These are phyloP conservation scores for Porphyra umbilicalis DNA, from an alignment of 31 red algal genomes.

Conservation along the genomic window DNA sequence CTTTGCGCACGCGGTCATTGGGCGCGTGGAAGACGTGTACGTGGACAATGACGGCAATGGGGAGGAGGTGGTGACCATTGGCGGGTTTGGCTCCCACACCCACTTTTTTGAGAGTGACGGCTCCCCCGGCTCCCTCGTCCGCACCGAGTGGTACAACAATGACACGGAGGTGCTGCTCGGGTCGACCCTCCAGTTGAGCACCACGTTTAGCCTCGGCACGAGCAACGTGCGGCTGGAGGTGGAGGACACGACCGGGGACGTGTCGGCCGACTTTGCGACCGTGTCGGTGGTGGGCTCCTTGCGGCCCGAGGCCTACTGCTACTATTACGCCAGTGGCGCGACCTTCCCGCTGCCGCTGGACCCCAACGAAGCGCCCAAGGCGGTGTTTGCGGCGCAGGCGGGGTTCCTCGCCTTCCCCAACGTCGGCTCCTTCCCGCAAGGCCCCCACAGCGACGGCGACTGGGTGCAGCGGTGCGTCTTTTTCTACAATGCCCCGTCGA, in stretches of 20 bases:
- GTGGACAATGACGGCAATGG: constrained; percentile 45
- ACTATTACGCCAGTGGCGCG: constrained; percentile 21
- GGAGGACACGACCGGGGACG: constrained; percentile 36
- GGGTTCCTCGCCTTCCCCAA: neutral
- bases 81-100: constrained; percentile 48
- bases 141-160: constrained; percentile 36
- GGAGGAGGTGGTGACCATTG: constrained; percentile 33
- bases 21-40: constrained; percentile 15
- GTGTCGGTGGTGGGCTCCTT: constrained; percentile 49
- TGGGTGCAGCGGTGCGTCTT: neutral
- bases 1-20: constrained; percentile 40
- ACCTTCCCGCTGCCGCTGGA: neutral
- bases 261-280: constrained; percentile 34
- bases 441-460: neutral
- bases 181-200: constrained; percentile 2
- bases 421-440: neutral
- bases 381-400: neutral
- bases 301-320: constrained; percentile 53
- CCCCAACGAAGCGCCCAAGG: neutral
- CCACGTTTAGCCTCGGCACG: constrained; percentile 50
- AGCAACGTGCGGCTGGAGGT: constrained; percentile 39
- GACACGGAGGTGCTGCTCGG: constrained; percentile 44
- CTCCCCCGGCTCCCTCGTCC: constrained; percentile 26
- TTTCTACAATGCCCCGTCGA: neutral
- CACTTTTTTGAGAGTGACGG: constrained; percentile 45